phyloP scores from a whole-genome alignment of 805 yeast genomes.

The Maudiozyma saulgeensis region DNA sequence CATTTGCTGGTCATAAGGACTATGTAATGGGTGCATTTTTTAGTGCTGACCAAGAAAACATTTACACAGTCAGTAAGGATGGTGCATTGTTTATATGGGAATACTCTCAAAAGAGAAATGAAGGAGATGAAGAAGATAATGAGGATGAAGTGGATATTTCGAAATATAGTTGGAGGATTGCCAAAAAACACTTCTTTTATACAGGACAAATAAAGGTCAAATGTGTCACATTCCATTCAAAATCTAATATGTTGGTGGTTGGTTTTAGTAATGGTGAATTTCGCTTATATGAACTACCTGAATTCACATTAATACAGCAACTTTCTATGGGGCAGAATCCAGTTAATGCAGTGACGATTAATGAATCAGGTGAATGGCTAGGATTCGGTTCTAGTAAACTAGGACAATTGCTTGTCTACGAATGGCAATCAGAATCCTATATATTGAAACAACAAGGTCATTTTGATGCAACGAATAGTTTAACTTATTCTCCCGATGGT shows the following conservation, averaged over 20 bases:
- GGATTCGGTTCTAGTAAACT: conserved; percentile 85
- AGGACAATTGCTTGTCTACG: conserved; percentile 94
- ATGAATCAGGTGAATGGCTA: conserved; percentile 88
- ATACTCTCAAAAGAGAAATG: conserved; percentile 51
- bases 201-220: conserved; percentile 55
- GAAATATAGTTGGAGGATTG: conserved; percentile 69
- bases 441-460: conserved; percentile 95
- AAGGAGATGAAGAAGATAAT: conserved; percentile 36
- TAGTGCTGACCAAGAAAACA: conserved; percentile 75
- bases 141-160: conserved; percentile 33
- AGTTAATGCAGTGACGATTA: conserved; percentile 71
- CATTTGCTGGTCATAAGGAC: conserved; percentile 88
- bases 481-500: conserved; percentile 92
- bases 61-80: conserved; percentile 86
- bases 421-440: conserved; percentile 97
- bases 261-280: conserved; percentile 89
- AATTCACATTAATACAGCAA: conserved; percentile 71
- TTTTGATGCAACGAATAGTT: conserved; percentile 76
- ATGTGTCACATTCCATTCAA: conserved; percentile 77
- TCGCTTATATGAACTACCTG: conserved; percentile 79
- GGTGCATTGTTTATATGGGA: conserved; percentile 94
- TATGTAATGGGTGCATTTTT: conserved; percentile 82
- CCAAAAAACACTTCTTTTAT: conserved; percentile 63
- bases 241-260: conserved; percentile 62
- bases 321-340: conserved; percentile 87